Evolutionary conservation across 1,284 basidiomycete genomes (phyloP), one percentile per base, ranked within the genome.

Genomic region (Ustilago shanxiensis): DNA sequence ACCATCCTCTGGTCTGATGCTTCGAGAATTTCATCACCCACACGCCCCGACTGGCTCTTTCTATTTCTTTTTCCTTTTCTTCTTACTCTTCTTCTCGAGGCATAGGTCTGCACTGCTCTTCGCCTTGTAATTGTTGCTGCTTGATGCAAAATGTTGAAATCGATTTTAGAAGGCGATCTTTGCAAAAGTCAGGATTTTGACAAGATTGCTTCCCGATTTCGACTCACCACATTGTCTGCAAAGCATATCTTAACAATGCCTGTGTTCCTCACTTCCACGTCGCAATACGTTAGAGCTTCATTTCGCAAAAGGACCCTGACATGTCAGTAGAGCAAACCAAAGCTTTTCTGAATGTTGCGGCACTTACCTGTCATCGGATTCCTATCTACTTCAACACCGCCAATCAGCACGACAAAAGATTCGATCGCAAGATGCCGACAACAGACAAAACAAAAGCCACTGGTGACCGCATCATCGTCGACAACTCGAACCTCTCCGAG

Each of bases 401-500:
- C n/a, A n/a, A n/a, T n/a, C 20, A 18, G 24, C 22, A 8, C 47
- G 13, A 5, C 41, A n/a, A 5, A 28, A 18, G 9, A 35, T 20
- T 16, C 1, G 22, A n/a, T 24, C 9, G 18, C 60, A 66, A 49
- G 1, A 72, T 72, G 70, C 49, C 49, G 29, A 60, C 37, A 52
- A 29, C 45, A 2, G 13, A 29, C 24, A 56, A 53, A 26, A 31
- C 47, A 1, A 54, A 63, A 13, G 13, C 29, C 39, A 61, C 45
- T 22, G n/a, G n/a, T 33, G 72, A 82, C 20, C 66, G 70, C 18
- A 77, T 83, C 56, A 63, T 80, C 55, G 73, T 83, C 16, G 81
- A 83, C 72, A 81, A 77, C 56, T 66, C 74, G n/a, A 82, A 81
- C 39, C 62, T 79, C 16, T 47, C 62, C 41, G 82, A 83, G 59